phyloP scores from a whole-genome alignment of 2,329 filamentous ascomycete genomes.

The Fusarium subtropicale region DNA sequence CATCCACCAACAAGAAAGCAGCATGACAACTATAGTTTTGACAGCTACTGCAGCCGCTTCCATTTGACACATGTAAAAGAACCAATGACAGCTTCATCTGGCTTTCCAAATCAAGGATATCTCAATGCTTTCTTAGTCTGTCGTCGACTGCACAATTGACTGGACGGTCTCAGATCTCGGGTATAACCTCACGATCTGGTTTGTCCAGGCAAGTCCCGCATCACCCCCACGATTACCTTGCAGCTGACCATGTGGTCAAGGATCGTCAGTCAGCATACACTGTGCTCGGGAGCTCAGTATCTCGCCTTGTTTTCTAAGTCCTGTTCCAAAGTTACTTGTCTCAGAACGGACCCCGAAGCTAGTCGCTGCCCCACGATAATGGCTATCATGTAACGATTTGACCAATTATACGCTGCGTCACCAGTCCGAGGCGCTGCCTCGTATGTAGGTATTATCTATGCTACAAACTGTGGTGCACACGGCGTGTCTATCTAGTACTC shows the following conservation, averaged over 20 bases:
- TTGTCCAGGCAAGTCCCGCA: conserved; percentile 29
- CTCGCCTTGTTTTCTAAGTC: conserved; percentile 22
- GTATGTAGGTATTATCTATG: conserved; percentile 37
- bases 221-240: conserved; percentile 26
- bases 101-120: conserved; percentile 5
- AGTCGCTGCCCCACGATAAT: conserved; percentile 34
- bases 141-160: conserved; percentile 15
- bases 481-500: conserved; percentile 22
- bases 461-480: conserved; percentile 28
- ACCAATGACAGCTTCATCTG: conserved; percentile 1
- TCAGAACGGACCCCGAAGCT: conserved; percentile 20
- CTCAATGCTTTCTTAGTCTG: neutral
- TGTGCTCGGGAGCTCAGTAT: conserved; percentile 24
- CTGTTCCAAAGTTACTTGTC: neutral
- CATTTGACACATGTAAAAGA: neutral
- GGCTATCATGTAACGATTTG: conserved; percentile 20
- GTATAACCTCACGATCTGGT: conserved; percentile 29
- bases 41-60: conserved; percentile 4
- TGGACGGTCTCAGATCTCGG: conserved; percentile 19
- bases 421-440: conserved; percentile 18
- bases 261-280: conserved; percentile 33
- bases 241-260: conserved; percentile 34
- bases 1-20: conserved; percentile 26
- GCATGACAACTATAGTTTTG: neutral
- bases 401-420: conserved; percentile 22